Percentiles rank a stretch among this genome's conserved stretches.
Evolutionary conservation across 2,329 filamentous ascomycete genomes (phyloP).

Genomic region (Venturia effusa): DNA sequence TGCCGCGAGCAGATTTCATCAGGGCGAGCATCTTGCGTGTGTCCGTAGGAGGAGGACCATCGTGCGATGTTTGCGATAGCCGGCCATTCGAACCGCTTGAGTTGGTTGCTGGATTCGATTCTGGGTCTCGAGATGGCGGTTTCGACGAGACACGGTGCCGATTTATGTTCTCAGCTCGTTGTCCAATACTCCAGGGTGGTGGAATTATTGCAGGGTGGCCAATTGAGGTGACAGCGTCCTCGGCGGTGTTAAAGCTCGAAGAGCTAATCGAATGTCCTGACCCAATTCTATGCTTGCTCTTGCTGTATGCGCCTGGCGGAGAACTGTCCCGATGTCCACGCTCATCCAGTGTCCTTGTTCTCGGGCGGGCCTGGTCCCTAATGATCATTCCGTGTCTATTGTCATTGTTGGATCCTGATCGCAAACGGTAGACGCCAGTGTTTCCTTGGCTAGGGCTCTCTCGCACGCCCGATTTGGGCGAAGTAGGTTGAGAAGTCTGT

Average conservation of each 20-base stretch:
- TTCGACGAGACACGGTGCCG: conserved; percentile 13
- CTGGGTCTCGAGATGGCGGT: background rate
- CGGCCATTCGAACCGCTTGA: background rate
- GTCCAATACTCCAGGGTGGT: conserved; percentile 12
- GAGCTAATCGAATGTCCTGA: conserved; percentile 57
- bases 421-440: conserved; percentile 1
- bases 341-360: conserved; percentile 42
- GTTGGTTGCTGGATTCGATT: background rate
- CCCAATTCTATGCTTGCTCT: conserved; percentile 52
- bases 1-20: conserved; percentile 67
- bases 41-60: conserved; percentile 46
- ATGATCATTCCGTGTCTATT: conserved; percentile 14
- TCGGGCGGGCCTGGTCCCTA: conserved; percentile 40
- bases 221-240: conserved; percentile 30
- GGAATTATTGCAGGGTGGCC: conserved; percentile 30
- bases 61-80: background rate
- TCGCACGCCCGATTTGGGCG: conserved; percentile 4
- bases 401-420: conserved; percentile 10
- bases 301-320: conserved; percentile 26
- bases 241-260: conserved; percentile 35
- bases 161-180: background rate
- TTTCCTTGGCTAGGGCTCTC: conserved; percentile 1
- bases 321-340: conserved; percentile 28
- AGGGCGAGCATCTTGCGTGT: conserved; percentile 61
- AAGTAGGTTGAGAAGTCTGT: conserved; percentile 5